Base-by-base conservation (phyloP, 768 basidiomycete genomes). In the Trametes maxima region DNA sequence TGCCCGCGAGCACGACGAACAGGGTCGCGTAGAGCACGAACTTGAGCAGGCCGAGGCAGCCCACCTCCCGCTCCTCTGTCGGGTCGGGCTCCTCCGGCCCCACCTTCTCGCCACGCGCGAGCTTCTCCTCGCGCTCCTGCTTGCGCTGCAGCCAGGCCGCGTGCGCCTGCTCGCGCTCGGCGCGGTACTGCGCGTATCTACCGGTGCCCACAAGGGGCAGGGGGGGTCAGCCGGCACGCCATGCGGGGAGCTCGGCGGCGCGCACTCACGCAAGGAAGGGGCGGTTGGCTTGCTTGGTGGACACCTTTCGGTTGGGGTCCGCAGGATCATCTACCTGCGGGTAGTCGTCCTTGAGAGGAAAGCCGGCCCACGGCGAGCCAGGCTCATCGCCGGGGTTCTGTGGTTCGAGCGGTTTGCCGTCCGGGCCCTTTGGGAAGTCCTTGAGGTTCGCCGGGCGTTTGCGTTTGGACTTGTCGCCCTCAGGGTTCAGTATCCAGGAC, bases 271-370 rank as follows among this genome's bases (percentile, higher is more conserved):
- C 85, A 28, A 95, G 82, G 75, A 92, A 94, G 10, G 95, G 92
- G 60, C 81, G 79, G 76, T 96, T 97, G 33, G 94, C 92, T 44
- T 85, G 75, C 78, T 95, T 96, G 64, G 83, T 85, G 25, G 88
- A 84, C 40, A 95, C 91, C 79, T 84, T 82, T 66, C 90, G 82
- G 59, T 82, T 80, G 2, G 87, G 83, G 62, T 87, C 83, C 54
- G 74, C 65, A 56, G 89, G 88, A 74, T 91, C 89, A 65, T 77
- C 72, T 3, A 86, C 84, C 74, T 83, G 83, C 49, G 76, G 78
- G 57, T 83, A 77, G 52, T 77, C 73, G 12, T 79, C 69, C 42
- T 62, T 67, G 39, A 66, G 60, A 42, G 69, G 73, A 40, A 70
- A 72, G 36, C 69, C 70, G 1, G 68, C 68, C 49, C 66, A 71